phyloP scores from a whole-genome alignment of 208 protist species.

The Porcisia deanei region DNA sequence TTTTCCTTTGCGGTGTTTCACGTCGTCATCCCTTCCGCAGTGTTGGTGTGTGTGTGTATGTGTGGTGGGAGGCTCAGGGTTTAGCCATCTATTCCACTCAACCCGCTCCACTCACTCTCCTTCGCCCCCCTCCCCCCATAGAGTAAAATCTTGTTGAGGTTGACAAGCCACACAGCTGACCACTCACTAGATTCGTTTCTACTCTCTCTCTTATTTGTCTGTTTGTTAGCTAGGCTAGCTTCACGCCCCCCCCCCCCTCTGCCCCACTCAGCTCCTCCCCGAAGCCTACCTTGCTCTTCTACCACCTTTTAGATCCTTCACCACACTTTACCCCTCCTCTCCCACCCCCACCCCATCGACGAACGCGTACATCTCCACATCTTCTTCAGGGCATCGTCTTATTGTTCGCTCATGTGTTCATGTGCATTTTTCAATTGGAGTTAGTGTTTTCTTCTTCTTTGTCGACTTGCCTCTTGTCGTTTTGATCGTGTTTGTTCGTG shows the following conservation, averaged over 20 bases:
- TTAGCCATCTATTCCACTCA: neutral
- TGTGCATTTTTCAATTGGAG: too few species aligned
- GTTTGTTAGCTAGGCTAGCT: neutral
- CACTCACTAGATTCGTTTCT: neutral
- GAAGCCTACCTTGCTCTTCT: slow-evolving; percentile 1
- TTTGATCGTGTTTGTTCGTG: neutral
- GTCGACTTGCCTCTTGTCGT: neutral
- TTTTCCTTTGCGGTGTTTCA: neutral
- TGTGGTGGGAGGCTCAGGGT: neutral
- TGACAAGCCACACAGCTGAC: neutral
- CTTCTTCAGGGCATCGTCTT: neutral
- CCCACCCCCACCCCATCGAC: neutral
- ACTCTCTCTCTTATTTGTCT: neutral
- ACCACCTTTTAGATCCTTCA: neutral
- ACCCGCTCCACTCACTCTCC: neutral
- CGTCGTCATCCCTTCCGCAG: neutral
- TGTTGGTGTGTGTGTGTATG: neutral
- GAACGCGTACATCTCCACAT: neutral
- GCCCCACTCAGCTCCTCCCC: neutral
- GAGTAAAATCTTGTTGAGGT: neutral
- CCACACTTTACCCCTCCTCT: neutral
- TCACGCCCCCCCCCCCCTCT: neutral
- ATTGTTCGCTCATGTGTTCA: too few species aligned
- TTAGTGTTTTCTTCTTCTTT: neutral
- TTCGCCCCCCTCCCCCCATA: neutral